Conservation (phyloP, 164 flowering plant species). For the Echeveria elegans region DNA sequence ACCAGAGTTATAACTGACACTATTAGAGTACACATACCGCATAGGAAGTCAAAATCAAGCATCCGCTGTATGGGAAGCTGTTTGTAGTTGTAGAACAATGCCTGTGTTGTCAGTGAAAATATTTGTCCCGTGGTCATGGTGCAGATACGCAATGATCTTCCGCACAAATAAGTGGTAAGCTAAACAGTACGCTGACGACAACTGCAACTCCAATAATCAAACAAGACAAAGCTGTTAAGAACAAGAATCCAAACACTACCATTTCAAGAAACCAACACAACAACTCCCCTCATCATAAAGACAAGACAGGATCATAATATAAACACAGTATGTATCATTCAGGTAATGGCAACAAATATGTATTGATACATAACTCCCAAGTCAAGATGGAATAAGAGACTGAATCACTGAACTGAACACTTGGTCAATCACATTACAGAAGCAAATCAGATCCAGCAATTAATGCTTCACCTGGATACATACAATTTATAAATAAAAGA, state of each 20-base stretch:
- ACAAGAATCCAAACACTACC: not conserved
- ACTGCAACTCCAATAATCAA: not conserved
- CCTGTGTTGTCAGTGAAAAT: too few relatives aligned
- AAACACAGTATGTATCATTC: too few relatives aligned
- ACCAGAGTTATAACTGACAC: not conserved
- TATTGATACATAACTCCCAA: too few relatives aligned
- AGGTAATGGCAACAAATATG: too few relatives aligned
- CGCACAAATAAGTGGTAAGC: not conserved
- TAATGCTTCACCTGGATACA: not conserved
- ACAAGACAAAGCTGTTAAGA: not conserved
- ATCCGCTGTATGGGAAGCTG: constrained; percentile 96
- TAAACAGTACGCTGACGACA: not conserved
- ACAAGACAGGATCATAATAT: too few relatives aligned
- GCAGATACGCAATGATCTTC: constrained; percentile 1
- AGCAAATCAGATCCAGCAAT: not conserved
- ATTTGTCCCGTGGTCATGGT: constrained; percentile 92
- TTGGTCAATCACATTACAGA: not conserved
- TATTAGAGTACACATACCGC: constrained; percentile 58
- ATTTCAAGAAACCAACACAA: too few relatives aligned
- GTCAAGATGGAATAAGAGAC: too few relatives aligned
- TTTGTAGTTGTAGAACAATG: constrained; percentile 91
- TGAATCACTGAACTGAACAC: not conserved
- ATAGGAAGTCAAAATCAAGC: constrained; percentile 99
- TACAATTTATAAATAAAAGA: not conserved
- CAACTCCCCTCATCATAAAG: not conserved